A percentile compares a stretch with the other conserved stretches of the same genome.
Evolutionary conservation across 2,329 filamentous ascomycete species (phyloP).

Genomic region (Paraphoma chrysanthemicola): DNA sequence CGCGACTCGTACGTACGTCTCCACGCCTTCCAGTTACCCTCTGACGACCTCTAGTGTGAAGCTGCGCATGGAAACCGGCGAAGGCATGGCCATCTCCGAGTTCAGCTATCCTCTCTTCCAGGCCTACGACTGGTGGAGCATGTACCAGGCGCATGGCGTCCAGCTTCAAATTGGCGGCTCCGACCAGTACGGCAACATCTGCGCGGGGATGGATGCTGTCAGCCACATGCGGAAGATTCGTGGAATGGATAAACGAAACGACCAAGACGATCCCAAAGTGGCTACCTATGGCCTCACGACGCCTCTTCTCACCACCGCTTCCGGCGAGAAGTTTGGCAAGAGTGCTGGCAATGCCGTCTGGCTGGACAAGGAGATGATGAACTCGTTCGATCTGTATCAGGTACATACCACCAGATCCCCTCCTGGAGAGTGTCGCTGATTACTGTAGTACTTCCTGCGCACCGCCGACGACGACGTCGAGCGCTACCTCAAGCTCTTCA

Average conservation of each 20-base stretch:
- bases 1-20: conserved; percentile 76
- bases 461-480: conserved; percentile 83
- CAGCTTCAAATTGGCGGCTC: conserved; percentile 93
- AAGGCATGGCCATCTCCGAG: conserved; percentile 93
- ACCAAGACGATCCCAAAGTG: conserved; percentile 44
- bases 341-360: conserved; percentile 92
- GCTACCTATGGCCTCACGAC: conserved; percentile 85
- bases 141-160: conserved; percentile 73
- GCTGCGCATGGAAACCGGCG: conserved; percentile 80
- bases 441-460: conserved; percentile 77
- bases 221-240: conserved; percentile 69
- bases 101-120: conserved; percentile 94
- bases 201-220: conserved; percentile 85
- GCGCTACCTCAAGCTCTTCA: conserved; percentile 84
- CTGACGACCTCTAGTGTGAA: conserved; percentile 66
- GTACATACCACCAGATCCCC: conserved; percentile 45
- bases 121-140: conserved; percentile 94
- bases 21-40: too few relatives aligned
- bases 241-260: conserved; percentile 11
- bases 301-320: conserved; percentile 83
- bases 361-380: conserved; percentile 84
- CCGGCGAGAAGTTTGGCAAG: conserved; percentile 93
- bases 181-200: conserved; percentile 96
- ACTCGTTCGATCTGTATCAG: conserved; percentile 83
- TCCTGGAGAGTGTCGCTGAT: background rate